phyloP scores from a whole-genome alignment of 2,329 filamentous ascomycete species.

The Verticillium klebahnii region DNA sequence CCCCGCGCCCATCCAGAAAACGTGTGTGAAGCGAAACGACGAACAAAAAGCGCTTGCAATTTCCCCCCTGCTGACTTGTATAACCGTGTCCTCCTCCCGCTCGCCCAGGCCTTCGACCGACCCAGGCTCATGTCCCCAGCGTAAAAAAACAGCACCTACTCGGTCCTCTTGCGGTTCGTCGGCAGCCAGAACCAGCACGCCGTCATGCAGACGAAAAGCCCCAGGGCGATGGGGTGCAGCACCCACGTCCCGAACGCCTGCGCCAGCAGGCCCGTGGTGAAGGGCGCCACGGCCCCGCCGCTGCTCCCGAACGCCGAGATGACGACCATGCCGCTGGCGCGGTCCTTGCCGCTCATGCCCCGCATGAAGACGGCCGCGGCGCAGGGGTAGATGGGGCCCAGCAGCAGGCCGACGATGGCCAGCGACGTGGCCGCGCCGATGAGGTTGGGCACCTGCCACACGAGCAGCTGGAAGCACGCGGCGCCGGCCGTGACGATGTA shows the following conservation, averaged over 20 bases:
- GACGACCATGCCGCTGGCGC: constrained; percentile 60
- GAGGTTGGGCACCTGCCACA: constrained; percentile 76
- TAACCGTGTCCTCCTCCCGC: too few relatives aligned
- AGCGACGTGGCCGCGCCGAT: constrained; percentile 64
- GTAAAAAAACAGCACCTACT: constrained; percentile 30
- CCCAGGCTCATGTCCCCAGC: too few relatives aligned
- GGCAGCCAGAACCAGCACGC: constrained; percentile 61
- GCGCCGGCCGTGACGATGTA: constrained; percentile 57
- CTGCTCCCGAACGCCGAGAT: constrained; percentile 66
- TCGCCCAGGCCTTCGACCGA: too few relatives aligned
- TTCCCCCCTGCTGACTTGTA: too few relatives aligned
- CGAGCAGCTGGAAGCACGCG: constrained; percentile 65
- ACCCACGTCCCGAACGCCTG: constrained; percentile 60
- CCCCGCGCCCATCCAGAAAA: too few relatives aligned
- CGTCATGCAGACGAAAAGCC: constrained; percentile 60
- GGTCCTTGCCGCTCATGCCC: constrained; percentile 52
- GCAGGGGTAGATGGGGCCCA: constrained; percentile 78
- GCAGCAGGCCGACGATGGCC: constrained; percentile 65
- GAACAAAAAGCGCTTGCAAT: too few relatives aligned
- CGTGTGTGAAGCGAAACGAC: too few relatives aligned
- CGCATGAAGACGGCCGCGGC: constrained; percentile 60
- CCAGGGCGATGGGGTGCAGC: constrained; percentile 63
- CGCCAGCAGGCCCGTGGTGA: constrained; percentile 60
- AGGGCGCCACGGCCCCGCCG: constrained; percentile 64
- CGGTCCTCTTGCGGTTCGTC: constrained; percentile 50